A percentile compares a stretch with the other conserved stretches of the same genome.
phyloP scores from a whole-genome alignment of 371 early-diverging fungal species.

The Thermomucor indicae-seudaticae region DNA sequence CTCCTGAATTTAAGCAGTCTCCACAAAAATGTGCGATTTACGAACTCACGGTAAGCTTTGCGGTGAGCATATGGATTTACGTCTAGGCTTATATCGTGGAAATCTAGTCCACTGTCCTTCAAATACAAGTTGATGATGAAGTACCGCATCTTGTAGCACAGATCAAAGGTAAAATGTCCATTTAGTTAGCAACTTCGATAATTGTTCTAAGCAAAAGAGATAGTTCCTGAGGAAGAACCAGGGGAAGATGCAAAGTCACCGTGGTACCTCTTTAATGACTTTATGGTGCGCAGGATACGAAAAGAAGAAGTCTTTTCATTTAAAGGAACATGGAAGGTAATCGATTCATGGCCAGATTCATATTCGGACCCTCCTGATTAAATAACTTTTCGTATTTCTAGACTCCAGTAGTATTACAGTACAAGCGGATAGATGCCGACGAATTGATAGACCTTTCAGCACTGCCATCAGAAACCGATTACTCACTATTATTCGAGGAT shows the following conservation, averaged over 20 bases:
- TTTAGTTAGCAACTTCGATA: background rate
- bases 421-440: conserved; percentile 51
- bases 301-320: conserved; percentile 67
- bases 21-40: conserved; percentile 48
- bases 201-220: background rate
- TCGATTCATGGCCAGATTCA: background rate
- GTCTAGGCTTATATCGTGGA: background rate
- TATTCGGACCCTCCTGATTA: background rate
- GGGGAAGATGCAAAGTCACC: conserved; percentile 32
- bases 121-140: conserved; percentile 58
- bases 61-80: background rate
- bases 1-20: conserved; percentile 35
- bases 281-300: conserved; percentile 75
- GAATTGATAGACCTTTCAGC: conserved; percentile 30
- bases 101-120: conserved; percentile 61
- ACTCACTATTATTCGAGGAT: conserved; percentile 42
- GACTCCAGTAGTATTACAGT: conserved; percentile 72
- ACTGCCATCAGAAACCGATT: conserved; percentile 36
- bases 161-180: conserved; percentile 57
- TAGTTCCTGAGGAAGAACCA: conserved; percentile 32
- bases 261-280: conserved; percentile 95
- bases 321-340: conserved; percentile 76
- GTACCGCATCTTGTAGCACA: conserved; percentile 75
- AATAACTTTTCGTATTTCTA: conserved; percentile 4
- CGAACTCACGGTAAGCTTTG: conserved; percentile 46